Conservation (phyloP, 73 alveolate species). For the Stentor coeruleus region DNA sequence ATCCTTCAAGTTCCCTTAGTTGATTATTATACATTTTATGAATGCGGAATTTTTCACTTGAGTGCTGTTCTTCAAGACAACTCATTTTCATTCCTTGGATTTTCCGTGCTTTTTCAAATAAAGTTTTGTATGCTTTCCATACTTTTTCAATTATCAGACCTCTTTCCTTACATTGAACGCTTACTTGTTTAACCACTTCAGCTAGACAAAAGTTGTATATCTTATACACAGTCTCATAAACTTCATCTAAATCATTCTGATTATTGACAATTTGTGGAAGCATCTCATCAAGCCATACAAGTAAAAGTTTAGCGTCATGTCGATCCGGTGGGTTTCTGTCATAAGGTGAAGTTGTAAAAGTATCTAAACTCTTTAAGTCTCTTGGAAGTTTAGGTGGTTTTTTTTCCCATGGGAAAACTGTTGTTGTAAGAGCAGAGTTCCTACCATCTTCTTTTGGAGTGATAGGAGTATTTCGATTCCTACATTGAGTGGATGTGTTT, state of each 20-base stretch:
- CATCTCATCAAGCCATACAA: conserved; percentile 7
- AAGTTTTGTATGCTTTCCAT: conserved; percentile 4
- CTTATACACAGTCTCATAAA: background rate
- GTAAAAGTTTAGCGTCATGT: background rate
- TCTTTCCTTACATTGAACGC: conserved; percentile 26
- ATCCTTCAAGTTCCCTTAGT: conserved; percentile 14
- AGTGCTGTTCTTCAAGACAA: background rate
- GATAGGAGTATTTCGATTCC: background rate
- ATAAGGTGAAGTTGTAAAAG: background rate
- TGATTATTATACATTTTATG: conserved; percentile 1
- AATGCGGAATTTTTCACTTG: background rate
- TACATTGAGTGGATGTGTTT: background rate
- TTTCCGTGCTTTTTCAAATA: conserved; percentile 1
- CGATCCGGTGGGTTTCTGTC: background rate
- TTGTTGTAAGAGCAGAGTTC: background rate
- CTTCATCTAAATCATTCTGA: background rate
- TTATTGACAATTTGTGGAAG: background rate
- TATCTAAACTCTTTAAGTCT: background rate
- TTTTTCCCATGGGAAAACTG: background rate
- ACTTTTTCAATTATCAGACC: conserved; percentile 9
- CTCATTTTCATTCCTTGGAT: background rate
- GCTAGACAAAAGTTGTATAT: background rate
- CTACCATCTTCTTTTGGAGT: background rate
- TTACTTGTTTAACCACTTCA: conserved; percentile 7
- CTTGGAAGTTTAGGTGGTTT: background rate